Percentiles rank a stretch among this genome's conserved stretches.
Evolutionary conservation across 495 filamentous ascomycete species (phyloP).

Genomic region (Podospora tetraspora): DNA sequence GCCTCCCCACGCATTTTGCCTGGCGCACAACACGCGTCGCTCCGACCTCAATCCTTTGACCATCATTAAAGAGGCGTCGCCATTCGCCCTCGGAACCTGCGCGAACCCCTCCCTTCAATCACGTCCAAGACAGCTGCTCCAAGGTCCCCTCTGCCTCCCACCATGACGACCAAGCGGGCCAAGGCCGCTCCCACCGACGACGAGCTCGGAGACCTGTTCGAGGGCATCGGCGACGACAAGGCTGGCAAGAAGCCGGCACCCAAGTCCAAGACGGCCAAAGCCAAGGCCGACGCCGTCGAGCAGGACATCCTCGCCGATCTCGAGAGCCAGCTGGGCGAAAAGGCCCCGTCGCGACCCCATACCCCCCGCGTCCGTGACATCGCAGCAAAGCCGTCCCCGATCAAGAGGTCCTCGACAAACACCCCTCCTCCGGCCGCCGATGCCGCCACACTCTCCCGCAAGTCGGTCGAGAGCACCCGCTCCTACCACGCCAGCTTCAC

Average conservation of each 20-base stretch:
- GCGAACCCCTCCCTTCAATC: conserved; percentile 1
- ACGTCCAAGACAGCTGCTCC: conserved; percentile 1
- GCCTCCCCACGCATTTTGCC: not conserved
- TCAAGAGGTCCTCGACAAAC: conserved; percentile 53
- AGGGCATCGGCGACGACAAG: conserved; percentile 56
- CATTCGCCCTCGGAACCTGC: not conserved
- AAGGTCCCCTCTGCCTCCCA: conserved; percentile 13
- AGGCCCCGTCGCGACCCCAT: conserved; percentile 66
- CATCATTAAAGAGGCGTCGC: not conserved
- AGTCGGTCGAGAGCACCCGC: conserved; percentile 68
- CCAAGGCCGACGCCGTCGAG: conserved; percentile 43
- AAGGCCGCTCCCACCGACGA: conserved; percentile 61
- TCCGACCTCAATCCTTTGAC: not conserved
- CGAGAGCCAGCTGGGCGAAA: conserved; percentile 62
- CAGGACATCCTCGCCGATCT: conserved; percentile 81
- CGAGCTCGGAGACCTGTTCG: conserved; percentile 78
- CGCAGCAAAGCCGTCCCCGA: conserved; percentile 47
- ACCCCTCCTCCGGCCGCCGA: conserved; percentile 52
- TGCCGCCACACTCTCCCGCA: conserved; percentile 40
- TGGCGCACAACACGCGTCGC: not conserved
- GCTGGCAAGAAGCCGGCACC: conserved; percentile 38
- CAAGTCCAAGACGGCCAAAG: conserved; percentile 47
- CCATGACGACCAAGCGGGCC: conserved; percentile 39
- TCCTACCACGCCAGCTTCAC: conserved; percentile 58
- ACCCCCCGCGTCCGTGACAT: conserved; percentile 71